Base-by-base conservation (phyloP, 768 basidiomycete species). In the Dendrothele bispora region DNA sequence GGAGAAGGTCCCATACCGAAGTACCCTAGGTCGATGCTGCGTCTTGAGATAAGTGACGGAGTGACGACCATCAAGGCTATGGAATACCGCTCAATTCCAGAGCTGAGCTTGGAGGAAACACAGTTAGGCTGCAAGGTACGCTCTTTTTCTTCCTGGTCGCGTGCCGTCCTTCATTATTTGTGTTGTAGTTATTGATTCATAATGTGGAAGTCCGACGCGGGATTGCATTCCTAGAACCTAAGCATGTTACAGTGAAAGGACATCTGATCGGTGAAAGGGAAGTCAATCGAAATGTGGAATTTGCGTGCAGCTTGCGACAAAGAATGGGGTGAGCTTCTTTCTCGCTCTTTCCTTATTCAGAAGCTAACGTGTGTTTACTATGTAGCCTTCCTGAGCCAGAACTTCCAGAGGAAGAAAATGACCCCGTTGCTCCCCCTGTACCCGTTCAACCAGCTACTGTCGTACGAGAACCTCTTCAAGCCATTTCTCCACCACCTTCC, bases 11-110 rank as follows among this genome's bases (percentile, higher is more conserved):
- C 86, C 1, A 75, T 92, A 43, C 92, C 91, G 3, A 84, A 77
- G 47, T 98, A 92, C 63, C 83, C 91, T 3, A 69, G 91, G 43
- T 79, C 83, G 25, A 92, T 91, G 83, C 72, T 97, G 47, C 76
- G 69, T 36, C 73, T 97, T 24, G 74, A 84, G 54, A 64, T 97
- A 42, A 84, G 80, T 43, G 95, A 98, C 61, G 95, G 95, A n/a
- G 62, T 69, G 12, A 77, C 72, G 2, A 74, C 67, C 3, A 62
- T 95, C 26, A 75, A 77, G 28, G 95, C 88, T 2, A 83, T 95
- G 52, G 95, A 98, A 60, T 91, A 85, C 53, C 79, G 78, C 44
- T 66, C 73, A 20, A 61, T 97, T 24, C 78, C 80, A 1, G 73
- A 80, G 36, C 54, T 98, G 17, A 74, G 75, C 40, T 73, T 98